These are phyloP conservation scores for Trametes cinnabarina DNA, from an alignment of 768 basidiomycete genomes.

Conservation along the genomic window DNA sequence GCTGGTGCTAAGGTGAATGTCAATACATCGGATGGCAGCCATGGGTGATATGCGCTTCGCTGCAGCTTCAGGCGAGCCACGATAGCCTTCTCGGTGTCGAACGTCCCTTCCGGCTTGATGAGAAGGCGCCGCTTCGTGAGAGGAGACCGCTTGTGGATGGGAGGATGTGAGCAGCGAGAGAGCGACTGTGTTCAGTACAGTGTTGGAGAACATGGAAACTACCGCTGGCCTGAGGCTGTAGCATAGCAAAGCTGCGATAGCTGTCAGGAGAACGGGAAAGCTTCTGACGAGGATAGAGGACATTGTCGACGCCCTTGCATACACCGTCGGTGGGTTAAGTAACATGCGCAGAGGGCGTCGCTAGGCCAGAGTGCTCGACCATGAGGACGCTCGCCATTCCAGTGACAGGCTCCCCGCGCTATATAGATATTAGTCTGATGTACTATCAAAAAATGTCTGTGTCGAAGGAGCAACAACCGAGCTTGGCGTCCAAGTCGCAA, in stretches of 20 bases:
- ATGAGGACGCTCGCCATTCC: background rate
- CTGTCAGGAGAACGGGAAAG: background rate
- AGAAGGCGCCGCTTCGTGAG: slow-evolving; percentile 15
- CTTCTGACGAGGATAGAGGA: background rate
- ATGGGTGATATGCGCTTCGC: slow-evolving; percentile 10
- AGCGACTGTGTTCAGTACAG: slow-evolving; percentile 13
- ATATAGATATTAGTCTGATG: no score
- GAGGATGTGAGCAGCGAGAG: slow-evolving; percentile 19
- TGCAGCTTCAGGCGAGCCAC: slow-evolving; percentile 1
- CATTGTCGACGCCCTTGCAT: background rate
- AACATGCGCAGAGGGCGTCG: background rate
- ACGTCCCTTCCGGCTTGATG: slow-evolving; percentile 19
- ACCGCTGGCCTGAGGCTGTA: background rate
- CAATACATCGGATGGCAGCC: no score
- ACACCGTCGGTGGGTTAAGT: background rate
- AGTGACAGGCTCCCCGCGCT: no score
- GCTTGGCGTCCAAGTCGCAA: background rate
- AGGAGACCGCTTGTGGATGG: background rate
- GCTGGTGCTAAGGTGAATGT: no score
- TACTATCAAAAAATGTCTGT: no score
- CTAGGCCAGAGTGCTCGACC: background rate
- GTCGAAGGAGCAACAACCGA: no score
- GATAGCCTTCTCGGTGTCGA: slow-evolving; percentile 18
- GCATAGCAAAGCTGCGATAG: background rate
- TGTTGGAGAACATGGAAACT: slow-evolving; percentile 22